Base-by-base conservation (phyloP, 129 eudicot species). In the Lactuca sativa region DNA sequence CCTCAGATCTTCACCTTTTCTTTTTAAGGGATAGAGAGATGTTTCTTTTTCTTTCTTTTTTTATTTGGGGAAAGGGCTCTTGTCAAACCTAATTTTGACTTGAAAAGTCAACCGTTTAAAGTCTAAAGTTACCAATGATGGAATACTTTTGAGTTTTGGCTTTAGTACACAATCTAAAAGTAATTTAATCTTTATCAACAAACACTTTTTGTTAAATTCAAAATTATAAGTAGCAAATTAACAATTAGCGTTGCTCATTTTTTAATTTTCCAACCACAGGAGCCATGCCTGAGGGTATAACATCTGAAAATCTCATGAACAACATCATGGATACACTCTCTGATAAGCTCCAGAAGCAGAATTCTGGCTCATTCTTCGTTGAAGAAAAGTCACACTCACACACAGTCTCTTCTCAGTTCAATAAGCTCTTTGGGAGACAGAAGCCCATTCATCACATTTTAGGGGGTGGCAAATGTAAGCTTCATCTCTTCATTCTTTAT, bases 401-500 rank as follows among this genome's bases (percentile, higher is more conserved):
- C 48, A 71, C 87, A 13, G 91, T 75, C 69, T 53, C 58, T 70
- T 57, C 82, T 67, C 87, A 86, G 75, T 72, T 89, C 44, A 86
- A 86, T 72, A 83, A 84, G 77, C 82, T 89, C 69, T 92, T 92
- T 59, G 96, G 96, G 49, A 95, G 98, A 56, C 85, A 92, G 66
- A 86, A 86, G 72, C 90, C 98, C 4, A 80, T 92, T 57, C 91
- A 89, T 63, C 74, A 81, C 63, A 33, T 86, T 65, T 79, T 92
- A 69, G 98, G 98, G 34, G 96, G 98, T 64, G 98, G 98, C 48
- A 86, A 89, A 79, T 84, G 96, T 92, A 77, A 31, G 86, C 21
- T 59, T 44, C 21, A 44, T 67, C 72, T 47, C 41, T 43, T 56
- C 57, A 5, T 43, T 62, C 5, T 15, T 9, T 68, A 51, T 33